These are phyloP conservation scores for Aspergillus tubingensis DNA, from an alignment of 2,329 filamentous ascomycete genomes.

Conservation along the genomic window DNA sequence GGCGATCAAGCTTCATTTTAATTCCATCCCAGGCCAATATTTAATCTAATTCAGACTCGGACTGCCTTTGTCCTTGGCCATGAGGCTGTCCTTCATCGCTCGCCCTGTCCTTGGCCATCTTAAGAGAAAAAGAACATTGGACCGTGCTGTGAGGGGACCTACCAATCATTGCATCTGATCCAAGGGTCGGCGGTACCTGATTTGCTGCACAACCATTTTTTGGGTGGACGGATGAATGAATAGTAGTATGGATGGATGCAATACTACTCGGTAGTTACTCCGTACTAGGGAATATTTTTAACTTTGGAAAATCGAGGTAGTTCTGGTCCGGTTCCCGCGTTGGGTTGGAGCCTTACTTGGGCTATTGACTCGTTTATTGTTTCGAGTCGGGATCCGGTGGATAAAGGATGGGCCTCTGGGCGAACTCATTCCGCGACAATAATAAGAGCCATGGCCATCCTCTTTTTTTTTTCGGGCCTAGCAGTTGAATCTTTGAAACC, in stretches of 20 bases:
- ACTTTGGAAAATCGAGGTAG: background rate
- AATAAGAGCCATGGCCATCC: constrained; percentile 6
- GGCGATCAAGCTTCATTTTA: background rate
- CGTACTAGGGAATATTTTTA: background rate
- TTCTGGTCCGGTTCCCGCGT: background rate
- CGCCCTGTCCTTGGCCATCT: background rate
- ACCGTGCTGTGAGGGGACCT: background rate
- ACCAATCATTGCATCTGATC: background rate
- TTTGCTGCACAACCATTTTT: background rate
- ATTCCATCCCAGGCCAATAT: background rate
- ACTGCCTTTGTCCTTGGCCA: background rate
- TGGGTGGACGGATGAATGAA: background rate
- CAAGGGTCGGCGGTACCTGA: background rate
- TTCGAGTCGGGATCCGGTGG: constrained; percentile 11
- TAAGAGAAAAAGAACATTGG: background rate
- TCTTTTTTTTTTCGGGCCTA: background rate
- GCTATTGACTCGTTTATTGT: constrained; percentile 21
- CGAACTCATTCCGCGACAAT: background rate
- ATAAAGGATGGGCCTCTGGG: constrained; percentile 1
- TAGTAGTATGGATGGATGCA: too few species aligned
- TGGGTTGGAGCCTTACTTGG: constrained; percentile 19
- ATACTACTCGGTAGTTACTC: background rate
- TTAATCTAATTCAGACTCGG: background rate
- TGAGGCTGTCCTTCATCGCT: background rate
- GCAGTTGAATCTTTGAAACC: background rate